Conservation (phyloP, 1,139 yeast genomes). For the Saccharomyces pastorianus region DNA sequence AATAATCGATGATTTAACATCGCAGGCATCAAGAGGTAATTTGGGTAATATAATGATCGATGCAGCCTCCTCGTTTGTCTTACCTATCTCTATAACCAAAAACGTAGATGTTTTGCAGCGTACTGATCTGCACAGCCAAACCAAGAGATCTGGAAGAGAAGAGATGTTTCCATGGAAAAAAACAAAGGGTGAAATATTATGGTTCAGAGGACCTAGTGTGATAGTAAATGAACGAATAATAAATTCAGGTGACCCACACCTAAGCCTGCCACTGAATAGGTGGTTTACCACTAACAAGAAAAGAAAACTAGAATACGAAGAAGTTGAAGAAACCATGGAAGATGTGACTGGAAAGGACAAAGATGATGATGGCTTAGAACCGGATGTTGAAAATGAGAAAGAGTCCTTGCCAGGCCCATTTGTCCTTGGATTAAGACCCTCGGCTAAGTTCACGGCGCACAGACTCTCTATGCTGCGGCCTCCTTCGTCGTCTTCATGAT, state of each 20-base stretch:
- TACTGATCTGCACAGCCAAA: conserved; percentile 23
- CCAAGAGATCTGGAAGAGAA: conserved; percentile 28
- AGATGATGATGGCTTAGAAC: conserved; percentile 10
- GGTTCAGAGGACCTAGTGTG: conserved; percentile 80
- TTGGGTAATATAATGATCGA: conserved; percentile 21
- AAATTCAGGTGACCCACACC: conserved; percentile 19
- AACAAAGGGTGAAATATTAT: conserved; percentile 46
- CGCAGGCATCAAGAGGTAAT: conserved; percentile 19
- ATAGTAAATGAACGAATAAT: conserved; percentile 44
- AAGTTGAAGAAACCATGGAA: conserved; percentile 18
- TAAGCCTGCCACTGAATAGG: conserved; percentile 19
- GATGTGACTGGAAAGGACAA: conserved; percentile 7
- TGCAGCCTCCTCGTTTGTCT: conserved; percentile 22
- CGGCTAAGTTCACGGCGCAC: conserved; percentile 25
- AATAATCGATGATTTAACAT: conserved; percentile 16
- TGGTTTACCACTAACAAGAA: conserved; percentile 14
- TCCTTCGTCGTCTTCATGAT: background rate
- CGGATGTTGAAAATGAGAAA: conserved; percentile 13
- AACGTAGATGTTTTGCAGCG: conserved; percentile 23
- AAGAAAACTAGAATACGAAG: conserved; percentile 20
- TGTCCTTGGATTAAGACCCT: conserved; percentile 25
- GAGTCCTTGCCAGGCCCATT: conserved; percentile 20
- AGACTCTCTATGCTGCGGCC: conserved; percentile 8
- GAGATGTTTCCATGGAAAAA: conserved; percentile 26
- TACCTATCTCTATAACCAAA: conserved; percentile 21